A percentile compares a stretch with the other conserved stretches of the same genome.
Conservation (phyloP, 208 protist genomes). For the Trypanosoma platydactyli region DNA sequence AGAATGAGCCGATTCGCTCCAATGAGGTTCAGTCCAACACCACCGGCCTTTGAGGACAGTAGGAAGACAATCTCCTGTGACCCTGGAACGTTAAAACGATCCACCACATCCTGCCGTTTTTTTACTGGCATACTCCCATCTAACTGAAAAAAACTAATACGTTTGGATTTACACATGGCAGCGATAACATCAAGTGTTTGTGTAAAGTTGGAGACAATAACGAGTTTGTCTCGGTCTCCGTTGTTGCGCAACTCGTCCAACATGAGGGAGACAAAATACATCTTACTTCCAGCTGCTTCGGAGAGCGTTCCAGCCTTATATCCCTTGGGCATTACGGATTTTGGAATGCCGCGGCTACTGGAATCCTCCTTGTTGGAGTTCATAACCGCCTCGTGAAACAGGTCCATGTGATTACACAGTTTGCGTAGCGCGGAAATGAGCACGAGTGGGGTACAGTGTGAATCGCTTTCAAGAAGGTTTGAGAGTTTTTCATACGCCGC, state of each 20-base stretch:
- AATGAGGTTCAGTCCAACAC: conserved; percentile 94
- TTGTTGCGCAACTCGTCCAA: conserved; percentile 71
- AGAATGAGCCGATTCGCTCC: conserved; percentile 93
- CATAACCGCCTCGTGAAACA: conserved; percentile 77
- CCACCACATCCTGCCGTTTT: conserved; percentile 82
- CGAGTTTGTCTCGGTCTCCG: conserved; percentile 75
- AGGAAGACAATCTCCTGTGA: conserved; percentile 91
- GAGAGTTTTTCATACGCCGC: conserved; percentile 71
- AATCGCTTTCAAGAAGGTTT: conserved; percentile 39
- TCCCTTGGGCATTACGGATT: conserved; percentile 59
- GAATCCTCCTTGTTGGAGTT: conserved; percentile 48
- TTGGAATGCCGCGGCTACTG: conserved; percentile 47
- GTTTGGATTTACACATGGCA: conserved; percentile 47
- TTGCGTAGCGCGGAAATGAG: conserved; percentile 87
- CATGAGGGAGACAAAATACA: conserved; percentile 81
- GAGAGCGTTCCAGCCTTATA: conserved; percentile 57
- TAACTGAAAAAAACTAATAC: conserved; percentile 82
- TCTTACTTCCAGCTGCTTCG: conserved; percentile 64
- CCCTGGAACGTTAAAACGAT: conserved; percentile 89
- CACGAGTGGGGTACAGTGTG: conserved; percentile 73
- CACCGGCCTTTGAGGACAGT: conserved; percentile 92
- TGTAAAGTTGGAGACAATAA: conserved; percentile 87
- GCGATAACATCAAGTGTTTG: conserved; percentile 83
- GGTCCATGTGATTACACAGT: conserved; percentile 94
- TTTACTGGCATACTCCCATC: conserved; percentile 85